phyloP scores from a whole-genome alignment of 371 early-diverging fungal genomes.

The Actinomucor elegans region DNA sequence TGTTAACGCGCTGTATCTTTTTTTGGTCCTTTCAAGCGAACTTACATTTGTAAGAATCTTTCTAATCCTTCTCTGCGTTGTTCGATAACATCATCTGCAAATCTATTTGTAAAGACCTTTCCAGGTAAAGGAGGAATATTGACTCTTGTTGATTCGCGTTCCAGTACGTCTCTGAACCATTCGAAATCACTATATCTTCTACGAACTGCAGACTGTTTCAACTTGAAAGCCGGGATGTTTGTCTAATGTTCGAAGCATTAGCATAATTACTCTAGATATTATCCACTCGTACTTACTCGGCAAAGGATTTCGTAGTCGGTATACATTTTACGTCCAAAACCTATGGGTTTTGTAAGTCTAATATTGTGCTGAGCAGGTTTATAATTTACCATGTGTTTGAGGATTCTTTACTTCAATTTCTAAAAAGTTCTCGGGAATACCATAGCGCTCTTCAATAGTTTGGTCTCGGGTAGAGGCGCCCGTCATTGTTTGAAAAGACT shows the following conservation, averaged over 20 bases:
- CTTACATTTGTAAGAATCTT: conserved; percentile 94
- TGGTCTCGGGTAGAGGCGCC: conserved; percentile 70
- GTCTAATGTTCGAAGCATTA: conserved; percentile 59
- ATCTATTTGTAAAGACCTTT: conserved; percentile 95
- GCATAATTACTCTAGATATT: neutral
- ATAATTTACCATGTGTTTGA: conserved; percentile 79
- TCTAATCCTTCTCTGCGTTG: conserved; percentile 89
- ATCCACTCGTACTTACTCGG: conserved; percentile 56
- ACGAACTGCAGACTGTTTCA: conserved; percentile 80
- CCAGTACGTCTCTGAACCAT: conserved; percentile 94
- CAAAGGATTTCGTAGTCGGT: conserved; percentile 96
- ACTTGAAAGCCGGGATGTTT: conserved; percentile 96
- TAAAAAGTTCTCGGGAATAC: conserved; percentile 94
- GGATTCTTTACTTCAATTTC: conserved; percentile 96
- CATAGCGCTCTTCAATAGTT: conserved; percentile 89
- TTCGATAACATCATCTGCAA: conserved; percentile 93
- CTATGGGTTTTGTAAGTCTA: too few species aligned
- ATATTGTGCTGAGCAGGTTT: too few species aligned
- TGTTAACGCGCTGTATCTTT: neutral
- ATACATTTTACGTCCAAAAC: conserved; percentile 84
- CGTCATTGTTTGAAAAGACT: conserved; percentile 57
- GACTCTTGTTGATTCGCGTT: conserved; percentile 88
- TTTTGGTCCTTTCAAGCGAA: too few species aligned
- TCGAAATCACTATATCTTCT: conserved; percentile 98
- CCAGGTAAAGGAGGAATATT: conserved; percentile 96